phyloP scores from a whole-genome alignment of 495 filamentous ascomycete species.

The Daldinia bambusicola region DNA sequence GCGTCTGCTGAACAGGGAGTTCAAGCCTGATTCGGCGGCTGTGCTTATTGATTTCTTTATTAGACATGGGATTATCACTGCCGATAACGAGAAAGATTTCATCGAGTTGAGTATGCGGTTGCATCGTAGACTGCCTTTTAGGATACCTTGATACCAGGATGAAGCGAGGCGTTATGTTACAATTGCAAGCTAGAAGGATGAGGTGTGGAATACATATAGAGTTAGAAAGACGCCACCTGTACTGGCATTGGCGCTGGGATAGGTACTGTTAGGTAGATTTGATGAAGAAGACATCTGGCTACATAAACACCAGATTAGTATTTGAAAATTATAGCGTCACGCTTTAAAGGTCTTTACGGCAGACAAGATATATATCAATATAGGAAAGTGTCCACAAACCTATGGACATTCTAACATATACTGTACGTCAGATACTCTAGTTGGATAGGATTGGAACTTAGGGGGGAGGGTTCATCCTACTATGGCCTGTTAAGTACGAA shows the following conservation, averaged over 20 bases:
- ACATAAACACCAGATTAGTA: background rate
- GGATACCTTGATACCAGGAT: slow-evolving; percentile 43
- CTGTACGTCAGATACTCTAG: too few species aligned
- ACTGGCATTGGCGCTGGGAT: background rate
- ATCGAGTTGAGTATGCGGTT: slow-evolving; percentile 60
- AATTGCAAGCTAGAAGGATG: background rate
- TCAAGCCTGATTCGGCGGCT: slow-evolving; percentile 64
- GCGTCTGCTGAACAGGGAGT: slow-evolving; percentile 57
- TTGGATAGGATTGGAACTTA: background rate
- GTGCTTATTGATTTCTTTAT: slow-evolving; percentile 66
- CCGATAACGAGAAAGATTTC: slow-evolving; percentile 62
- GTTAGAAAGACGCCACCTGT: background rate
- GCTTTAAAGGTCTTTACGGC: too few species aligned
- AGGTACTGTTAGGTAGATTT: background rate
- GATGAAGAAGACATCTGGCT: background rate
- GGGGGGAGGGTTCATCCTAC: too few species aligned
- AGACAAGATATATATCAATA: too few species aligned
- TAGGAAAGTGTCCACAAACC: too few species aligned
- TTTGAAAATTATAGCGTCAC: background rate
- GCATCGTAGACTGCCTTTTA: slow-evolving; percentile 58
- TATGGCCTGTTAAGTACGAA: background rate
- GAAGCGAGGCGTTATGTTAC: background rate
- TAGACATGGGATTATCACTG: slow-evolving; percentile 62
- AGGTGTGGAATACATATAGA: background rate
- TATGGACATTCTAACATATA: too few species aligned